Evolutionary conservation across 768 basidiomycete species (phyloP).

Genomic region (Mycena epipterygia): DNA sequence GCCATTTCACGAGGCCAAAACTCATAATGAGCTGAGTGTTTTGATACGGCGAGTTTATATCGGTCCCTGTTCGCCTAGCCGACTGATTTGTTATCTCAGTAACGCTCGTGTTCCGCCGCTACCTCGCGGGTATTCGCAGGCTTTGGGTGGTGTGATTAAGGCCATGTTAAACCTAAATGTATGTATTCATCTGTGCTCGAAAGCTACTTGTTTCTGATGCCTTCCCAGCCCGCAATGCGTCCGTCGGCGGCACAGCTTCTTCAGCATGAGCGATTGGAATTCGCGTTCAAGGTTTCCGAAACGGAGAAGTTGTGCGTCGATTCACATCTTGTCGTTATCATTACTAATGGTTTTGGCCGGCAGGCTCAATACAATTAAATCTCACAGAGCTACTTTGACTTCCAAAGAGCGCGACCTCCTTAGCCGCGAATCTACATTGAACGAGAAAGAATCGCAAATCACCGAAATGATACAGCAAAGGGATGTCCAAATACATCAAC

Average conservation of each 20-base stretch:
- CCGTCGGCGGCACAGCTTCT: constrained; percentile 86
- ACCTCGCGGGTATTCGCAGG: constrained; percentile 85
- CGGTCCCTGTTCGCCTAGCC: background rate
- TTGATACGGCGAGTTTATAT: constrained; percentile 72
- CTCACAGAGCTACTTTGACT: constrained; percentile 67
- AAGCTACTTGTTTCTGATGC: constrained; percentile 12
- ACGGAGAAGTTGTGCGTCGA: constrained; percentile 81
- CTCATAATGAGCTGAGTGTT: constrained; percentile 87
- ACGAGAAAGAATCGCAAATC: constrained; percentile 69
- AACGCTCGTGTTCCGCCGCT: constrained; percentile 94
- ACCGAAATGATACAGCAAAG: constrained; percentile 63
- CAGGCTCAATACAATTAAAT: constrained; percentile 77
- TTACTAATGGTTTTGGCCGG: background rate
- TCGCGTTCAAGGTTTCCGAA: constrained; percentile 79
- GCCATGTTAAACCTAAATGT: constrained; percentile 91
- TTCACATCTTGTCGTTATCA: background rate
- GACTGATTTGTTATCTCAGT: constrained; percentile 48
- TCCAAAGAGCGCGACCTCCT: constrained; percentile 76
- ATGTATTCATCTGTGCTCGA: constrained; percentile 27
- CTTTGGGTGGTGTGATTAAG: constrained; percentile 81
- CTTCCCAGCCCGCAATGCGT: constrained; percentile 82
- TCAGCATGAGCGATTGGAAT: constrained; percentile 82
- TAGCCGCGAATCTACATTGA: constrained; percentile 66
- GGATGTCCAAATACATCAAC: constrained; percentile 68
- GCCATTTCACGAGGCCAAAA: constrained; percentile 94